phyloP scores from a whole-genome alignment of 345 rosid species.

The Erysimum cheiranthoides region DNA sequence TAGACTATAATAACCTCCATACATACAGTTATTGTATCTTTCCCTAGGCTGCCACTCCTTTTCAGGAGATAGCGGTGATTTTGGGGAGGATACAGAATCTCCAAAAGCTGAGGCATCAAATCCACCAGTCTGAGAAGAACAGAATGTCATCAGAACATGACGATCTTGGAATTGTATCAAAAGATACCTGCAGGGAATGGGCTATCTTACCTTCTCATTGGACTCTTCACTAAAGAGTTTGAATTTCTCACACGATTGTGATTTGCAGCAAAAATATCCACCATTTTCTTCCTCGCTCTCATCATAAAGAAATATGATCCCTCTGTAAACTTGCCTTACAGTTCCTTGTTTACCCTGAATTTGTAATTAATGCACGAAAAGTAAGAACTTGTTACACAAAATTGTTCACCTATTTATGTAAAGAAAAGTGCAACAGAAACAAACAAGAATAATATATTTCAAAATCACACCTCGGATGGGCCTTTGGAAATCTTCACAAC shows the following conservation, averaged over 20 bases:
- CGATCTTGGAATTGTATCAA: not conserved
- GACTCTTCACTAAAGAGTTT: constrained; percentile 53
- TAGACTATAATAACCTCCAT: constrained; percentile 3
- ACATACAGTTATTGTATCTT: constrained; percentile 61
- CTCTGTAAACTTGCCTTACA: constrained; percentile 86
- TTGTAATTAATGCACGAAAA: constrained; percentile 21
- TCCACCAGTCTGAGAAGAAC: constrained; percentile 60
- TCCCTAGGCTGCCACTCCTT: constrained; percentile 54
- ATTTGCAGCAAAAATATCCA: constrained; percentile 81
- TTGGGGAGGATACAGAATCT: constrained; percentile 74
- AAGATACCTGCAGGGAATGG: not conserved
- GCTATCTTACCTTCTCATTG: constrained; percentile 63
- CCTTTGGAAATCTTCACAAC: constrained; percentile 82
- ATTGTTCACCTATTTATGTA: constrained; percentile 6
- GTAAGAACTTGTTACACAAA: constrained; percentile 15
- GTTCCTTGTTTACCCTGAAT: constrained; percentile 89
- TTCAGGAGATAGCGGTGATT: constrained; percentile 75
- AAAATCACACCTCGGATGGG: constrained; percentile 63
- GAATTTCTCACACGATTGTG: constrained; percentile 79
- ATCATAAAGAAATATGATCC: constrained; percentile 69
- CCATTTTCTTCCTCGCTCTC: constrained; percentile 80
- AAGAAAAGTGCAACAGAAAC: constrained; percentile 19
- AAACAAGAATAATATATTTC: not conserved
- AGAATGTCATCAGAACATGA: constrained; percentile 34
- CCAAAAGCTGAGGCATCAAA: constrained; percentile 59